Base-by-base conservation (phyloP, 2,329 filamentous ascomycete genomes). In the Dothistroma pini region DNA sequence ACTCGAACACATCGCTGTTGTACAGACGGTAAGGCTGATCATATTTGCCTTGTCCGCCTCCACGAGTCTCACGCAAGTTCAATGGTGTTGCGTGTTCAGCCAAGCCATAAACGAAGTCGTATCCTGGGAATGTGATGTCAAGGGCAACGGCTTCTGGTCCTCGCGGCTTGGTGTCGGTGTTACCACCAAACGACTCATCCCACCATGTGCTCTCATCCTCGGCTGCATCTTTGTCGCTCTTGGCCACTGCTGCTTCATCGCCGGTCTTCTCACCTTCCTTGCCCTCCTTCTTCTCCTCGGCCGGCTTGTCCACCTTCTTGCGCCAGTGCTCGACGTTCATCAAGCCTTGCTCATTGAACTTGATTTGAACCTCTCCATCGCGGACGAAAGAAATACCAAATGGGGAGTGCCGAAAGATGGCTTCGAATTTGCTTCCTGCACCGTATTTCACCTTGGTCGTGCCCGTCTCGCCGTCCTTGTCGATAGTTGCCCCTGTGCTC, bases 1-100 rank as follows among this genome's bases (percentile, higher is more conserved):
- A 99, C 78, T 99, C 95, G 70, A 99, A 99, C 11, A 99, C 95
- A 74, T 99, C 95, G 34, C 91, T 85, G 75, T 99, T 99, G 80
- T 97, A 97, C 75, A 99, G 78, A 41, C 95, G 86, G 78, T 99
- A 99, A 0, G 95, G 95, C 64, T 99, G 91, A 10, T 84, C 81
- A 76, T 95, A 91, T 69, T 91, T 90, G 63, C 90, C 91, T 25
- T 92, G 92, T 56, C 93, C 93, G 25, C 92, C 92, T 56, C 93
- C 95, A 57, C 91, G 88, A 12, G 95, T 99, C 75, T 96, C 87
- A 77, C 90, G 95, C 68, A 99, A 79, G 0, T 93, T 96, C 51
- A 99, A 75, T 7, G 93, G 87, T 1, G 93, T 91, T 38, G 95
- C 86, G 77, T 99, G 95, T 73, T 96, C 93, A 1, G 95, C 92